A percentile compares a stretch with the other conserved stretches of the same genome.
phyloP scores from a whole-genome alignment of 306 rosid species.

The Prinsepia uniflora region DNA sequence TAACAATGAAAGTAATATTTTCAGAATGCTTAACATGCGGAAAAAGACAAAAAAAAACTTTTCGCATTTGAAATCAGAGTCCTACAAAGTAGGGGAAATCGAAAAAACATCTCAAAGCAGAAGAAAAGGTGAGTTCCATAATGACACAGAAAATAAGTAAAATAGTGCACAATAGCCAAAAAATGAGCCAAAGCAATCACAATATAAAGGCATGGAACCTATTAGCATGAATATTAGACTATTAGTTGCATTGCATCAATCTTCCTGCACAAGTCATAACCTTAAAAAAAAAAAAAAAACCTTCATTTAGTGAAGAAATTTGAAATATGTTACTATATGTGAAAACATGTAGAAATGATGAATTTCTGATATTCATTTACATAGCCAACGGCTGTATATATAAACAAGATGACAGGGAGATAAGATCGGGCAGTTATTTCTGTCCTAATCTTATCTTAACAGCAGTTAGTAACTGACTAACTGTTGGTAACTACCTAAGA shows the following conservation, averaged over 20 bases:
- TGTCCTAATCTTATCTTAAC: too few relatives aligned
- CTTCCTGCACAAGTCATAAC: neutral
- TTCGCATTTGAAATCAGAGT: neutral
- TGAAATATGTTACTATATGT: neutral
- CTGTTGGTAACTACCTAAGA: too few relatives aligned
- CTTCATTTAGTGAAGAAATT: neutral
- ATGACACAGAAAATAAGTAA: neutral
- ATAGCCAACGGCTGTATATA: too few relatives aligned
- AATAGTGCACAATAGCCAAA: neutral
- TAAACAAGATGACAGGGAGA: too few relatives aligned
- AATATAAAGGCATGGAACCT: neutral
- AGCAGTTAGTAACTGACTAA: too few relatives aligned
- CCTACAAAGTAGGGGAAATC: neutral
- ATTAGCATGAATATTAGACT: neutral
- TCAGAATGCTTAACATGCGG: neutral
- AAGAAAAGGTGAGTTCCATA: neutral
- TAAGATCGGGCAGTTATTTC: too few relatives aligned
- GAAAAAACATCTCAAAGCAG: neutral
- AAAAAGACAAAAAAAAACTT: neutral
- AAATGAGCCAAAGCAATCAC: neutral
- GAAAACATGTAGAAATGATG: too few relatives aligned
- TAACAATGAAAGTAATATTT: neutral
- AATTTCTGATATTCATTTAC: too few relatives aligned
- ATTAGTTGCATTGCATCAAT: neutral
- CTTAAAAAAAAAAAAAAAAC: neutral